phyloP scores from a whole-genome alignment of 306 rosid species.

The Erythrophleum fordii region DNA sequence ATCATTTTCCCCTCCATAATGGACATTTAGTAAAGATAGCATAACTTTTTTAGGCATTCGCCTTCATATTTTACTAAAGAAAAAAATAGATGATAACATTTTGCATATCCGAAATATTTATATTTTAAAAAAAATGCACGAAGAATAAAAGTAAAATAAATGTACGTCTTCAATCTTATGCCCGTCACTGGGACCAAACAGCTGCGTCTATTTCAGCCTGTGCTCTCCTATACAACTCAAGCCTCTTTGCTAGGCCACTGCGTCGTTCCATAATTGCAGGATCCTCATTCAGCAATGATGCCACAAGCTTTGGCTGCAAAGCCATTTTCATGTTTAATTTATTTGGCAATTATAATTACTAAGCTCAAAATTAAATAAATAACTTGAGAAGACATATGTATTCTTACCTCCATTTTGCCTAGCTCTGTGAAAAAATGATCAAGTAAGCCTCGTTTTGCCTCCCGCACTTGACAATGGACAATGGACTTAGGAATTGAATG shows the following conservation, averaged over 20 bases:
- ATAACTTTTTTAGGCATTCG: too few species aligned
- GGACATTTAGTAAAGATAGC: too few species aligned
- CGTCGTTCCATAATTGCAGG: constrained; percentile 96
- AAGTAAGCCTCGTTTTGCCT: constrained; percentile 86
- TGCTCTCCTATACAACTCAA: constrained; percentile 88
- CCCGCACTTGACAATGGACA: constrained; percentile 95
- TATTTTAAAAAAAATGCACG: too few species aligned
- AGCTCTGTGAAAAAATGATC: constrained; percentile 84
- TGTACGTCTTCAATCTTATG: constrained; percentile 13
- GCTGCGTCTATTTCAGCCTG: constrained; percentile 87
- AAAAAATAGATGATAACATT: too few species aligned
- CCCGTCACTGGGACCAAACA: constrained; percentile 84
- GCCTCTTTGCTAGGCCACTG: constrained; percentile 72
- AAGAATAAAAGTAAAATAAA: background rate
- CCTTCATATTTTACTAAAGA: too few species aligned
- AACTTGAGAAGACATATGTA: background rate
- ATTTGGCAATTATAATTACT: constrained; percentile 4
- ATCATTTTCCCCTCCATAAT: too few species aligned
- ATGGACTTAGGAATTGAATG: constrained; percentile 89
- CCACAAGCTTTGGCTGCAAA: constrained; percentile 73
- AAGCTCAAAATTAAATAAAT: background rate
- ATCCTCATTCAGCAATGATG: constrained; percentile 87
- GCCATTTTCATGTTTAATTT: background rate
- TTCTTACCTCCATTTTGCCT: constrained; percentile 86
- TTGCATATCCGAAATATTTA: too few species aligned